A percentile compares a stretch with the other conserved stretches of the same genome.
Evolutionary conservation across 2,329 filamentous ascomycete genomes (phyloP).

Genomic region (Fonsecaea pedrosoi): DNA sequence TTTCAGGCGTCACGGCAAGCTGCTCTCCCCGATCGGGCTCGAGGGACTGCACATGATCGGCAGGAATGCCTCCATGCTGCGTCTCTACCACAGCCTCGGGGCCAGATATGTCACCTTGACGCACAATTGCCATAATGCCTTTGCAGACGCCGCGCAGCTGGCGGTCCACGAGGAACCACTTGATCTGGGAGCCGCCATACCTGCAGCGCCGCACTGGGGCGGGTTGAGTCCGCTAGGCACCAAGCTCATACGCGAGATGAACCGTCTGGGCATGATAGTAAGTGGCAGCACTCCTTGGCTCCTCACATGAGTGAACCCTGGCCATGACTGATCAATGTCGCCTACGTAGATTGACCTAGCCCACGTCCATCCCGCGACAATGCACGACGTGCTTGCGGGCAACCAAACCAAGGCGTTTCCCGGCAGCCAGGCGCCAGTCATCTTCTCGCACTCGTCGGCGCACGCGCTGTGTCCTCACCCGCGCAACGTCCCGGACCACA

Average conservation of each 20-base stretch:
- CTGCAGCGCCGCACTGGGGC: constrained; percentile 49
- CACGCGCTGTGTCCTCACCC: constrained; percentile 83
- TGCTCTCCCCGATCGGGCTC: constrained; percentile 79
- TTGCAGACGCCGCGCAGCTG: constrained; percentile 80
- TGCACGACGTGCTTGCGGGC: constrained; percentile 75
- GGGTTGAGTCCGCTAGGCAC: constrained; percentile 76
- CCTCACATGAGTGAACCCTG: not conserved
- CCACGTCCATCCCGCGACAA: constrained; percentile 79
- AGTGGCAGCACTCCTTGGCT: not conserved
- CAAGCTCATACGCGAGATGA: constrained; percentile 82
- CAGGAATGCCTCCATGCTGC: constrained; percentile 73
- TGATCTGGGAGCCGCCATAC: constrained; percentile 43
- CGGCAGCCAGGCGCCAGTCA: constrained; percentile 69
- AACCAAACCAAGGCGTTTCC: constrained; percentile 27
- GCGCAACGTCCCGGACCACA: constrained; percentile 84
- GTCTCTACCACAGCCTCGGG: constrained; percentile 76
- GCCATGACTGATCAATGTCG: not conserved
- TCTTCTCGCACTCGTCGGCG: constrained; percentile 87
- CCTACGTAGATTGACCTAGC: constrained; percentile 69
- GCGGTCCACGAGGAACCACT: constrained; percentile 44
- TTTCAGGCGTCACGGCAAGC: constrained; percentile 62
- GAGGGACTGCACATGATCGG: constrained; percentile 94
- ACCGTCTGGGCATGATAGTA: constrained; percentile 83
- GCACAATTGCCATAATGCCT: constrained; percentile 91
- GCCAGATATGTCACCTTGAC: constrained; percentile 92